Evolutionary conservation across 1,139 yeast genomes (phyloP), one percentile per base, ranked within the genome.

Genomic region (Pichia sp.): DNA sequence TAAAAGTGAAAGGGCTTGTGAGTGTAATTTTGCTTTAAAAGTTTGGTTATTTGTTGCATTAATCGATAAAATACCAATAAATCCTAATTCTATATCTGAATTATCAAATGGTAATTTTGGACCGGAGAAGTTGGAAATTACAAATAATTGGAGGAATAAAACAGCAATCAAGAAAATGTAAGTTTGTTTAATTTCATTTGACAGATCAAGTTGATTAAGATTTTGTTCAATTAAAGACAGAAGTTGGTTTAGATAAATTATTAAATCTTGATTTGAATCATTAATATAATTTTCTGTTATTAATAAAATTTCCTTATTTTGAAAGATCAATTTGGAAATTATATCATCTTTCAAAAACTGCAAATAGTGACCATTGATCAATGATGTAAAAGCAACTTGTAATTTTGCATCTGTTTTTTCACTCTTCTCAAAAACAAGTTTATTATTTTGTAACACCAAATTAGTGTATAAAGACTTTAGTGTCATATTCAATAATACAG

Each of bases 81-180:
- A 54, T 1, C 71, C 68, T 3, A 64, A 27, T 9, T 48, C 43
- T 4, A 40, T 46, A 8, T 38, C 45, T 7, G 48, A 18, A 1
- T 32, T 28, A 3, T 66, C 67, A 37, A 70, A 60, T 0, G 72
- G 71, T 0, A 81, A 62, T 30, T 74, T 73, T 2, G 97, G 97
- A 4, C 97, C 97, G 0, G 96, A 87, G 62, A 75, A 86, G 63
- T 90, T 90, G 47, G 77, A 67, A 62, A 88, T 96, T 28, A 86
- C 68, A 61, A 85, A 90, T 1, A 78, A 64, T 60, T 88, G 89
- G 37, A 88, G 68, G 4, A 80, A 68, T 1, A 84, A 73, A 48
- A 83, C 70, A 4, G 85, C 86, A 39, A 71, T 46, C 1, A 72
- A 44, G 39, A 58, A 39, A 30, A 44, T 34, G 30, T 47, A 41